phyloP scores from a whole-genome alignment of 208 protist genomes.

The Crithidia brevicula region DNA sequence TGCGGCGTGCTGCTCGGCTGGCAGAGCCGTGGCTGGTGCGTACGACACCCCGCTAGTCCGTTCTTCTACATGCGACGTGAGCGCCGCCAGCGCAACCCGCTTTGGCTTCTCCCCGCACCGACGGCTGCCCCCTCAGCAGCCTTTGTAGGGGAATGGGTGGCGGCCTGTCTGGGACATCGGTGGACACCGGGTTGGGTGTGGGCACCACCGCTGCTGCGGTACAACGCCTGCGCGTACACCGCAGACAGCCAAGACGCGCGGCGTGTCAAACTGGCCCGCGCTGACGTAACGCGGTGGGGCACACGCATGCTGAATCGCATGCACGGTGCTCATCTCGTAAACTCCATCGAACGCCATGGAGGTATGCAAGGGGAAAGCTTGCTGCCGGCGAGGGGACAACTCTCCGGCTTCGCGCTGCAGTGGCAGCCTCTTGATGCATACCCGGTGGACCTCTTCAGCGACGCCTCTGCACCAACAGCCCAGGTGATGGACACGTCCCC shows the following conservation, averaged over 20 bases:
- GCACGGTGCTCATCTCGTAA: neutral
- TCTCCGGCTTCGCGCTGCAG: too few relatives aligned
- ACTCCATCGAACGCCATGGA: neutral
- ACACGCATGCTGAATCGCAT: slow-evolving; percentile 14
- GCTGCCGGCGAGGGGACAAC: too few relatives aligned
- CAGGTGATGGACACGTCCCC: neutral
- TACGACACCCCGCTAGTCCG: neutral
- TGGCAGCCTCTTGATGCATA: slow-evolving; percentile 13
- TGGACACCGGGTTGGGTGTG: slow-evolving; percentile 10
- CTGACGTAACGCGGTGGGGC: slow-evolving; percentile 13
- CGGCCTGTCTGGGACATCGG: slow-evolving; percentile 13
- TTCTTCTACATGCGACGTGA: slow-evolving; percentile 19
- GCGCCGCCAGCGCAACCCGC: slow-evolving; percentile 22
- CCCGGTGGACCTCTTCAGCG: slow-evolving; percentile 19
- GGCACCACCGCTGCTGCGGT: slow-evolving; percentile 18
- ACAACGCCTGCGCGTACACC: neutral
- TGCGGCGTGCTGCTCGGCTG: slow-evolving; percentile 7
- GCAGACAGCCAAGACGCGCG: neutral
- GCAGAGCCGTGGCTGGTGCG: slow-evolving; percentile 6
- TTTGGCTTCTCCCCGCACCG: slow-evolving; percentile 38
- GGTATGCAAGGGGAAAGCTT: too few relatives aligned
- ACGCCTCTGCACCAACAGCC: neutral
- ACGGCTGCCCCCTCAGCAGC: neutral
- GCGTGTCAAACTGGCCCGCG: neutral
- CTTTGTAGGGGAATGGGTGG: slow-evolving; percentile 2